Percentiles rank a stretch among this genome's conserved stretches.
Evolutionary conservation across 2,329 filamentous ascomycete genomes (phyloP).

Genomic region (Colletotrichum cereale): DNA sequence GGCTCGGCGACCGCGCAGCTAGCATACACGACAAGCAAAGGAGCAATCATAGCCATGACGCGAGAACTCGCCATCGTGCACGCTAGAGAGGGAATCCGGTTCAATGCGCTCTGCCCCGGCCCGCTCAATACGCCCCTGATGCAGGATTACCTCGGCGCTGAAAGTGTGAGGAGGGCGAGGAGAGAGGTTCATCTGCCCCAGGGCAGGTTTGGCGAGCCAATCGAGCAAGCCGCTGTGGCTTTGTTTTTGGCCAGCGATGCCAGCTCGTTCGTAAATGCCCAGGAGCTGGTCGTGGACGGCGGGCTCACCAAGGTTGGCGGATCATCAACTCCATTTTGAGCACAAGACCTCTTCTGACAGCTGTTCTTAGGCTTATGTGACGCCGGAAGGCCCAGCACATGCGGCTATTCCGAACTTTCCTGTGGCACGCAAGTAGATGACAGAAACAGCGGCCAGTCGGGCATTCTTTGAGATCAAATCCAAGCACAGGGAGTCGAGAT

Average conservation of each 20-base stretch:
- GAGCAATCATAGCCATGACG: slow-evolving; percentile 80
- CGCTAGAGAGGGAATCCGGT: slow-evolving; percentile 79
- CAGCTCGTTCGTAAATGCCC: slow-evolving; percentile 80
- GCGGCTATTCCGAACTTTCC: slow-evolving; percentile 2
- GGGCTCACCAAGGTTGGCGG: slow-evolving; percentile 70
- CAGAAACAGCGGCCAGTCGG: no score
- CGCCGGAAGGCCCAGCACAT: slow-evolving; percentile 36
- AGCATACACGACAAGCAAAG: slow-evolving; percentile 83
- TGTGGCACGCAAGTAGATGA: background rate
- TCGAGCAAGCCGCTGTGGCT: slow-evolving; percentile 82
- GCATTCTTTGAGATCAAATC: no score
- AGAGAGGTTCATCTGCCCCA: slow-evolving; percentile 82
- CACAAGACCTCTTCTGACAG: no score
- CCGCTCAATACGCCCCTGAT: slow-evolving; percentile 81
- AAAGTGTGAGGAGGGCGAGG: slow-evolving; percentile 75
- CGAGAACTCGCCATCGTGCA: slow-evolving; percentile 81
- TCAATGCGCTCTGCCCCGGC: slow-evolving; percentile 81
- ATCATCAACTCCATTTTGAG: no score
- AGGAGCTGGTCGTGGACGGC: slow-evolving; percentile 79
- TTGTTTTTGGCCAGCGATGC: slow-evolving; percentile 82
- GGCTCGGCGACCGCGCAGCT: slow-evolving; percentile 79
- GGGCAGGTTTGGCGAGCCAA: slow-evolving; percentile 81
- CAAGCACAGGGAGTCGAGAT: no score
- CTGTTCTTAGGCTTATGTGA: background rate
- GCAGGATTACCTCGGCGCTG: slow-evolving; percentile 82